Conservation (phyloP, 129 eudicot genomes). For the Flaveria linearis region DNA sequence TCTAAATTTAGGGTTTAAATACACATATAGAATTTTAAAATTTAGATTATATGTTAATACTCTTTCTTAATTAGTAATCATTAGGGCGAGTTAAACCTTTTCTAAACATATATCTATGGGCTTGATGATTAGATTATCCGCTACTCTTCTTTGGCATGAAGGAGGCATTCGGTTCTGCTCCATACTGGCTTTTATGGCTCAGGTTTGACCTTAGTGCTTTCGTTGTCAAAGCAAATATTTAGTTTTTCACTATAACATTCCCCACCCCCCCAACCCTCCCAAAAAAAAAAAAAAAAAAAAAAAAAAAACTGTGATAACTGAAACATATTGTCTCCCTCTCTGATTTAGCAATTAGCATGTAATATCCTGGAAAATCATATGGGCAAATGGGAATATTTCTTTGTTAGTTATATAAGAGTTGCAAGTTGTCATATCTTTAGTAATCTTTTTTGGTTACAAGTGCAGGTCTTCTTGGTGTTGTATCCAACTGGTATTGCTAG, state of each 20-base stretch:
- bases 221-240: no score
- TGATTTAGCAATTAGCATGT: constrained; percentile 1
- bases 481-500: constrained; percentile 89
- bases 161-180: constrained; percentile 84
- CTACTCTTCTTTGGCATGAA: constrained; percentile 88
- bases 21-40: neutral
- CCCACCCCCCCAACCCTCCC: no score
- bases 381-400: neutral
- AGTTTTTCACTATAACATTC: no score
- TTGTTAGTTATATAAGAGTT: constrained; percentile 3
- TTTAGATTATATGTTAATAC: neutral
- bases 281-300: neutral
- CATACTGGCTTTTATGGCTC: constrained; percentile 89
- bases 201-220: constrained; percentile 46
- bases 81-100: neutral
- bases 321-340: constrained; percentile 3
- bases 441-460: neutral
- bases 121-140: constrained; percentile 55
- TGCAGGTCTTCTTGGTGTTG: constrained; percentile 83
- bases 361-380: neutral
- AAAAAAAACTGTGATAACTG: neutral
- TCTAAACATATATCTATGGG: constrained; percentile 13
- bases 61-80: neutral
- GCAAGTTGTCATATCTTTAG: constrained; percentile 11
- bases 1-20: neutral